Base-by-base conservation (phyloP, 2,329 filamentous ascomycete species). In the Piedraia hortae region DNA sequence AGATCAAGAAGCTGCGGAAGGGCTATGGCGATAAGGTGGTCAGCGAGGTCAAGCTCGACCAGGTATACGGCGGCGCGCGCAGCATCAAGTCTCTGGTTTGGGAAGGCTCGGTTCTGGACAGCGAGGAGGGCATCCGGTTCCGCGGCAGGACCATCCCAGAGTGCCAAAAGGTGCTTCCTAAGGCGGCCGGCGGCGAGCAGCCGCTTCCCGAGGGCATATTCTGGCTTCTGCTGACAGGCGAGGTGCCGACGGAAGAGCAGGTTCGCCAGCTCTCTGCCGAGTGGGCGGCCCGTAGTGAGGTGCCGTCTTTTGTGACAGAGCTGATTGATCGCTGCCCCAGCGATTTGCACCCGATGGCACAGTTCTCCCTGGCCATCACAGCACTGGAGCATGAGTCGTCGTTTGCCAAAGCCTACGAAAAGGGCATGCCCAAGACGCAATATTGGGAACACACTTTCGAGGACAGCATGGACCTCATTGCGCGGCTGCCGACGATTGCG, bases 371-470 rank as follows among this genome's bases (percentile, higher is more conserved):
- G 43, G 85, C 85, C 43, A 78, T 97, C 42, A 90, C 73, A 39
- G 85, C 85, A 45, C 80, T 97, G 45, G 85, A 97, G 68, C 80
- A 90, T 55, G 82, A 88, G 50, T 93, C 85, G 32, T 66, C 74
- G 34, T 97, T 97, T 55, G 70, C 85, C 50, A 90, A 91, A 64
- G 85, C 85, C 42, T 97, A 97, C 48, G 82, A 80, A 44, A 89
- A 88, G 66, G 85, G 85, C 46, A 75, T 97, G 46, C 85, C 82
- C 68, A 97, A 97, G 74, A 75, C 80, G 54, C 78, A 93, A 41
- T 97, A 97, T 74, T 97, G 85, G 85, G 67, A 70, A 53, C 80
- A 93, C 64, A 91, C 80, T 40, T 97, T 88, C 44, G 85, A 97
- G 66, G 85, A 97, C 58, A 85, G 80, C 31, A 93, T 97, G 82